Conservation (phyloP, 192 early-diverging fungal species). For the Mortierella hygrophila region DNA sequence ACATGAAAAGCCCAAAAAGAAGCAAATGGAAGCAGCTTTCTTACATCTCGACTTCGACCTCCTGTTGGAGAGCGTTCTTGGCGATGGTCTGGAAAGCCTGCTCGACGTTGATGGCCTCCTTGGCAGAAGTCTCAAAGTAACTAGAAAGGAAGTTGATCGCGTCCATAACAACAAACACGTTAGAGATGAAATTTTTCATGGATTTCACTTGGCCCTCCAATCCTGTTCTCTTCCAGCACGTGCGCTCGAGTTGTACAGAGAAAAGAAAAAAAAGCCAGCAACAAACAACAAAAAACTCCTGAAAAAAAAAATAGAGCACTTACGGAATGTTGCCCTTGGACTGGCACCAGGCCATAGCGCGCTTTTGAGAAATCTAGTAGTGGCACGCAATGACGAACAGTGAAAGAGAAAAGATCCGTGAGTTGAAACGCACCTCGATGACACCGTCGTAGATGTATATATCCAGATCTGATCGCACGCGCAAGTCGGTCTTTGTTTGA, state of each 20-base stretch:
- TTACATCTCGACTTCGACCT: conserved; percentile 90
- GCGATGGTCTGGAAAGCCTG: conserved; percentile 97
- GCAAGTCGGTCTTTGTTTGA: background rate
- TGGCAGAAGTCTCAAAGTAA: conserved; percentile 99
- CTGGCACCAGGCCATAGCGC: conserved; percentile 96
- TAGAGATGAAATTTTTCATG: conserved; percentile 1
- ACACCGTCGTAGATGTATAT: background rate
- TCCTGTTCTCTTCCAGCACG: background rate
- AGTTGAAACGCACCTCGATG: background rate
- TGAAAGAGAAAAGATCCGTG: background rate
- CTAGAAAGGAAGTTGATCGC: conserved; percentile 19
- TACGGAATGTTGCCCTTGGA: conserved; percentile 94
- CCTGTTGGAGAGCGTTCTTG: conserved; percentile 94
- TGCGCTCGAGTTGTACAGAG: background rate
- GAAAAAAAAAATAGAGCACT: conserved; percentile 32
- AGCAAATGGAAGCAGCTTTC: background rate
- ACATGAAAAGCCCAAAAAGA: background rate
- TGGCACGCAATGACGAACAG: background rate
- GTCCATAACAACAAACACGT: background rate
- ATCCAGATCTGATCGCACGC: background rate
- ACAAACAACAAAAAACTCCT: background rate
- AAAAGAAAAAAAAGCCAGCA: background rate
- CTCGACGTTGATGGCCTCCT: conserved; percentile 99
- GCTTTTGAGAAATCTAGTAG: conserved; percentile 91
- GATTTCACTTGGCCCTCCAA: background rate